phyloP scores from a whole-genome alignment of 305 asterid genomes.

The Fraxinus ornus region DNA sequence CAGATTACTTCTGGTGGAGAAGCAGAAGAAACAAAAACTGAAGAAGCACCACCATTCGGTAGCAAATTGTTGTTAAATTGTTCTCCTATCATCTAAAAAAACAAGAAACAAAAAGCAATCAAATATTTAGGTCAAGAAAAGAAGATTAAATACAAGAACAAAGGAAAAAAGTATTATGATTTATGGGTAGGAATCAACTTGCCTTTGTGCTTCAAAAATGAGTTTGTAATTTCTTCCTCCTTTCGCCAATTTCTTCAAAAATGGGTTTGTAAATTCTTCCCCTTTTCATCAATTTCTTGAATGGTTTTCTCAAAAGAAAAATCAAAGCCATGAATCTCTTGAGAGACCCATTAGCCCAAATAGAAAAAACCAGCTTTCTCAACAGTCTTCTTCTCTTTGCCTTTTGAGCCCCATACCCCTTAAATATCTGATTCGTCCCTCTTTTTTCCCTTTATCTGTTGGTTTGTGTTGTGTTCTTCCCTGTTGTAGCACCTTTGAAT shows the following conservation, averaged over 20 bases:
- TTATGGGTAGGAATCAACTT: neutral
- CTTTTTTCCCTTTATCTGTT: neutral
- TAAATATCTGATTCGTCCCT: neutral
- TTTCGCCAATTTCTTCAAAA: conserved; percentile 2
- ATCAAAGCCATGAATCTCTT: conserved; percentile 22
- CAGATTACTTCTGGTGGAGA: conserved; percentile 18
- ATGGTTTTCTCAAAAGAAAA: neutral
- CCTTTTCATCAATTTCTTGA: conserved; percentile 7
- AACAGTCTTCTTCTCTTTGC: conserved; percentile 23
- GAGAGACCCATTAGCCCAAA: conserved; percentile 25
- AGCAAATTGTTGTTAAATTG: conserved; percentile 33
- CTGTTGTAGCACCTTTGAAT: conserved; percentile 6
- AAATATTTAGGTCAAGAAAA: neutral
- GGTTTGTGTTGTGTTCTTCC: neutral
- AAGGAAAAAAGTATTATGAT: neutral
- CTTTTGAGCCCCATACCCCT: conserved; percentile 26
- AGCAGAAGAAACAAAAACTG: conserved; percentile 30
- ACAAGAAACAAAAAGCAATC: conserved; percentile 15
- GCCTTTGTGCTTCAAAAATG: conserved; percentile 16
- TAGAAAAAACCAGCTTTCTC: conserved; percentile 13
- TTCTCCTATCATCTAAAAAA: conserved; percentile 39
- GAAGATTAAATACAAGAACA: neutral
- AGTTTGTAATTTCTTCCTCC: neutral
- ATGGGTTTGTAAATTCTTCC: neutral
- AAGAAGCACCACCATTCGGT: conserved; percentile 32